Conservation (phyloP, 2,329 filamentous ascomycete species). For the Atkinsonella hypoxylon region DNA sequence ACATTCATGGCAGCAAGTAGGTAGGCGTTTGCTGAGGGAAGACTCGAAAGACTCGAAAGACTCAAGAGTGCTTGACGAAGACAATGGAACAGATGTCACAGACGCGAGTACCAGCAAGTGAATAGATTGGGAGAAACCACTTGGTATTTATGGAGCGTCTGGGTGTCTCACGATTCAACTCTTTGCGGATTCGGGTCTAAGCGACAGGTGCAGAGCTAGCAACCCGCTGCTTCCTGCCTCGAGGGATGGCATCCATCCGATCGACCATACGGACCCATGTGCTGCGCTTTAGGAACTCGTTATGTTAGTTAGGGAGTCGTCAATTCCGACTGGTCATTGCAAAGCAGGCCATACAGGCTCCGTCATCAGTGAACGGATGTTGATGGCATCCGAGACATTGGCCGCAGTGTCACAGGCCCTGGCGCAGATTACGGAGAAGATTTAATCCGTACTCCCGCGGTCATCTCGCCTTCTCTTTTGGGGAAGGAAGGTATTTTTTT, state of each 20-base stretch:
- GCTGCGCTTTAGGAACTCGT: too few species aligned
- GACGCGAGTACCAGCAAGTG: neutral
- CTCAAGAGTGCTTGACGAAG: neutral
- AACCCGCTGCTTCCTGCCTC: neutral
- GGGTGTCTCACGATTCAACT: neutral
- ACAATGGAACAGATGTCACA: neutral
- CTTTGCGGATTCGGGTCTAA: neutral
- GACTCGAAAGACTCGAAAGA: neutral
- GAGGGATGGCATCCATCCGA: neutral
- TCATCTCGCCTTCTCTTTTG: too few species aligned
- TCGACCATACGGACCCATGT: too few species aligned
- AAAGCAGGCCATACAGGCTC: too few species aligned
- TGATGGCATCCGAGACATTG: too few species aligned
- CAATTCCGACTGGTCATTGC: too few species aligned
- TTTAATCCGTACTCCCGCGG: too few species aligned
- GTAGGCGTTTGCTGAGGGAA: neutral
- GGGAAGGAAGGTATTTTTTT: too few species aligned
- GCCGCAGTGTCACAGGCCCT: too few species aligned
- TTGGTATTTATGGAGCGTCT: neutral
- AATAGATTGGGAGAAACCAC: neutral
- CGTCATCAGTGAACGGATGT: too few species aligned
- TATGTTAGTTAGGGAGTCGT: too few species aligned
- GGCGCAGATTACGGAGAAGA: too few species aligned
- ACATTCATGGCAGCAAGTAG: constrained; percentile 8
- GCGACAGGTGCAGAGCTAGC: neutral